These are phyloP conservation scores for Panellus pusillus DNA, from an alignment of 768 basidiomycete genomes.

Conservation along the genomic window DNA sequence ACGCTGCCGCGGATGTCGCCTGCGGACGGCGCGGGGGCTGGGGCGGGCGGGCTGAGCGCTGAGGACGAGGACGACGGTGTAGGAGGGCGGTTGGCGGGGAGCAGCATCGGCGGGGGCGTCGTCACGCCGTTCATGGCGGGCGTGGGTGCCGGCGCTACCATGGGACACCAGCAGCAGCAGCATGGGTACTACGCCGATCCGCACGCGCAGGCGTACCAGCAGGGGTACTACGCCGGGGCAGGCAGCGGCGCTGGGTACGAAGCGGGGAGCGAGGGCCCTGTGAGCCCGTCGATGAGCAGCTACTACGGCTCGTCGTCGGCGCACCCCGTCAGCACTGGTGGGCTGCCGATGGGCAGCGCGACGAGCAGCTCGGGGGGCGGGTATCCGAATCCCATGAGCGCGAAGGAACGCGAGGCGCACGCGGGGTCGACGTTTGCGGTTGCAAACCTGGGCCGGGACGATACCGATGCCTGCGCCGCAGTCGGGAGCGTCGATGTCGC, in stretches of 20 bases:
- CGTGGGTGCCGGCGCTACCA: background rate
- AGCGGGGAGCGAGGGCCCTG: background rate
- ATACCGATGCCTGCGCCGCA: constrained; percentile 4
- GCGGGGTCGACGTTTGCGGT: constrained; percentile 7
- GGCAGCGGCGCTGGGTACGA: background rate
- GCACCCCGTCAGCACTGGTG: background rate
- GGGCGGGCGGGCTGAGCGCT: background rate
- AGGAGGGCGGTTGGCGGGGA: constrained; percentile 32
- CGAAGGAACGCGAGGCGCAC: constrained; percentile 20
- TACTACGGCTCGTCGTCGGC: constrained; percentile 4
- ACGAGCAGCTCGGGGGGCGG: background rate
- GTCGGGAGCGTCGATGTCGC: background rate
- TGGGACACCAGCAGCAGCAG: background rate
- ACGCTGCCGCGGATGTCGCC: constrained; percentile 16
- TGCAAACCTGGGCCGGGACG: constrained; percentile 4
- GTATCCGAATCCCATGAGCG: constrained; percentile 19
- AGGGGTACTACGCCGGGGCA: background rate
- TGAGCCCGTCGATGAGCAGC: constrained; percentile 12
- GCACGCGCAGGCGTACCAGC: background rate
- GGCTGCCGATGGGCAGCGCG: background rate
- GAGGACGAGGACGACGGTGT: constrained; percentile 36
- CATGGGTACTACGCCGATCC: background rate
- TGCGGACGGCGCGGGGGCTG: constrained; percentile 1
- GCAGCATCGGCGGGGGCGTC: constrained; percentile 32
- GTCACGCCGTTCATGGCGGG: constrained; percentile 32